Conservation (phyloP, 257 asterid species). For the Solanum piurae region DNA sequence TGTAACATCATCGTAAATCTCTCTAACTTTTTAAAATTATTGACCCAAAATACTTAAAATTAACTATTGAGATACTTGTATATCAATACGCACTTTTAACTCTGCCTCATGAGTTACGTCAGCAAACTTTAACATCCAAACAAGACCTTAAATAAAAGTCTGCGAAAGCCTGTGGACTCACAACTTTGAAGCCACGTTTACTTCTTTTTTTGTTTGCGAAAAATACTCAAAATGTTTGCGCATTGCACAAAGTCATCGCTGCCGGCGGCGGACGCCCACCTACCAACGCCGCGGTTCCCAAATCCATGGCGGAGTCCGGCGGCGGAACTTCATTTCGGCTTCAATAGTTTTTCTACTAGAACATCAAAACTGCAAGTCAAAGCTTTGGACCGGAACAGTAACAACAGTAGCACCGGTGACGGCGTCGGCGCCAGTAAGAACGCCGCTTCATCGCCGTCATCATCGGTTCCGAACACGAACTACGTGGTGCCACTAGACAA, state of each 20-base stretch:
- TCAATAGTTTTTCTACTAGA: background rate
- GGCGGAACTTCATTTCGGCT: slow-evolving; percentile 1
- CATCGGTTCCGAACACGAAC: slow-evolving; percentile 58
- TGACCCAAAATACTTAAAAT: background rate
- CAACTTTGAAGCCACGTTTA: background rate
- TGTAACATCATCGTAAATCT: background rate
- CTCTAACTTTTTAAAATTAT: background rate
- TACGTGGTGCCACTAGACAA: slow-evolving; percentile 90
- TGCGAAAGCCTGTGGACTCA: background rate
- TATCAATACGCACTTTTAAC: background rate
- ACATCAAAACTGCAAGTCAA: slow-evolving; percentile 3
- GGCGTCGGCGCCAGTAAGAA: background rate
- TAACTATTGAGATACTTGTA: background rate
- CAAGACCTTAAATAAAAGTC: background rate
- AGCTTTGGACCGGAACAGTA: slow-evolving; percentile 12
- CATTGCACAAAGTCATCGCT: slow-evolving; percentile 1
- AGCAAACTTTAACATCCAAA: background rate
- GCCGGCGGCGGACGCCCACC: slow-evolving; percentile 1
- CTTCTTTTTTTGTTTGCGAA: background rate
- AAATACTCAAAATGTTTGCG: background rate
- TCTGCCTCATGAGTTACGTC: background rate
- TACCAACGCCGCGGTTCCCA: background rate
- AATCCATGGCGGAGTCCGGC: background rate
- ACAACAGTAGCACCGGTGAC: background rate
- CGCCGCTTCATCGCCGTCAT: slow-evolving; percentile 3